Evolutionary conservation across 2,329 filamentous ascomycete genomes (phyloP), one percentile per base, ranked within the genome.

Genomic region (Claviceps humidiphila): DNA sequence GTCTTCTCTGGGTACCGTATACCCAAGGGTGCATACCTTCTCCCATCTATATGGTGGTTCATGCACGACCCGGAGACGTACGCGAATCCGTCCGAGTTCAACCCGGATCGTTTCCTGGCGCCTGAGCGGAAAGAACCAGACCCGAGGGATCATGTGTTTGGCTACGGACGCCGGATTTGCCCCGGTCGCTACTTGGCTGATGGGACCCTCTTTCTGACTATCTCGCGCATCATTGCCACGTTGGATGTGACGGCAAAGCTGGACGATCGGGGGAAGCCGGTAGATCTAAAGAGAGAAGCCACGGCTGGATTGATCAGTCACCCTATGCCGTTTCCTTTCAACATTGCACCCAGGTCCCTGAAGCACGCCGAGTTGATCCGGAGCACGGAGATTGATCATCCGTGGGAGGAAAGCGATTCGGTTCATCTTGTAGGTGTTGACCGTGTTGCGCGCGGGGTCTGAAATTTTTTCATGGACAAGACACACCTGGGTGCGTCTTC

Each of bases 31-130:
- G 51, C 64, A 0, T 42, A 56, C 7, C 26, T 66, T 3, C 49
- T 67, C 5, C 56, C 54, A 2, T 57, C 58, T 1, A 53, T 61
- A 7, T 66, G 61, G 61, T 63, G 58, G 26, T 57, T 68, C n/a
- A 75, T 82, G 24, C 84, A 87, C 64, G 84, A 89, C 59, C 77
- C 80, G 1, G 78, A 82, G 40, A 79, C 78, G 2, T 87, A 89
- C 62, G 71, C 77, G 0, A 50, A 66, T 8, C 68, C 67, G 0
- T 54, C 54, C 3, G 14, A 26, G 1, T 71, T 71, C 22, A 57
- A 66, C 26, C 68, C 67, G 0, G 63, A 64, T 1, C 59, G 68
- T 0, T 70, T 59, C 55, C 54, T 68, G 3, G 44, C 39, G 26
- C 47, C 47, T 2, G 52, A 58, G 8, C 59, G 61, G 0, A 62